Evolutionary conservation across 108 stramenopile genomes (phyloP).

Genomic region (Aureococcus anophagefferens): DNA sequence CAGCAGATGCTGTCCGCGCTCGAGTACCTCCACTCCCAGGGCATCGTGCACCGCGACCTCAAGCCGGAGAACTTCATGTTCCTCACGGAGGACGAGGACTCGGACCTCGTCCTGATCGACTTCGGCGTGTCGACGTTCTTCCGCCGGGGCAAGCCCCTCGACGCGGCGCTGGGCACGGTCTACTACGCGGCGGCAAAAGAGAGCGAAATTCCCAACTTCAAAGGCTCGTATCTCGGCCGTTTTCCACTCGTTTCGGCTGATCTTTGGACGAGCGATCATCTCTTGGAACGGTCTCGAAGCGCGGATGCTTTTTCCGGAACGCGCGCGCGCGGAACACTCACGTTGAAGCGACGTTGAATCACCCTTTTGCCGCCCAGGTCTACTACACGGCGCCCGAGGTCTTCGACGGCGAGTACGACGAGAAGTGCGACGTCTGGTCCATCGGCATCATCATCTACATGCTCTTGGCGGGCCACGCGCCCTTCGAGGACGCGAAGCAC

Average conservation of each 20-base stretch:
- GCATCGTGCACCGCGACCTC: no score
- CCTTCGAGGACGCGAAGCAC: slow-evolving; percentile 36
- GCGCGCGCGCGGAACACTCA: no score
- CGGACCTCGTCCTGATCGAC: slow-evolving; percentile 9
- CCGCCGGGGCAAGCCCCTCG: neutral
- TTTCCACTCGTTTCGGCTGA: no score
- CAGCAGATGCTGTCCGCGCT: slow-evolving; percentile 62
- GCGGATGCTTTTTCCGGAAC: no score
- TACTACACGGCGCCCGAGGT: no score
- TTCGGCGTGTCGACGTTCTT: slow-evolving; percentile 2
- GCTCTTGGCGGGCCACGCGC: slow-evolving; percentile 43
- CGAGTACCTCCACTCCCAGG: slow-evolving; percentile 79
- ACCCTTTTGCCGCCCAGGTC: no score
- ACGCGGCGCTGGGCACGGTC: slow-evolving; percentile 33
- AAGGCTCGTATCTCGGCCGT: no score
- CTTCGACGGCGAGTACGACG: slow-evolving; percentile 33
- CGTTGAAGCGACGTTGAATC: no score
- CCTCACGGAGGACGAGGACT: neutral
- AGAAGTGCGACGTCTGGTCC: slow-evolving; percentile 52
- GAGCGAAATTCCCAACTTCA: no score
- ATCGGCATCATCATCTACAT: slow-evolving; percentile 54
- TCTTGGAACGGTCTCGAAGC: no score
- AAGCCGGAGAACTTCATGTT: slow-evolving; percentile 74
- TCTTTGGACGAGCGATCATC: no score
- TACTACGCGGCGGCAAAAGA: slow-evolving; percentile 53